Conservation (phyloP, 345 rosid genomes). For the Acer negundo region DNA sequence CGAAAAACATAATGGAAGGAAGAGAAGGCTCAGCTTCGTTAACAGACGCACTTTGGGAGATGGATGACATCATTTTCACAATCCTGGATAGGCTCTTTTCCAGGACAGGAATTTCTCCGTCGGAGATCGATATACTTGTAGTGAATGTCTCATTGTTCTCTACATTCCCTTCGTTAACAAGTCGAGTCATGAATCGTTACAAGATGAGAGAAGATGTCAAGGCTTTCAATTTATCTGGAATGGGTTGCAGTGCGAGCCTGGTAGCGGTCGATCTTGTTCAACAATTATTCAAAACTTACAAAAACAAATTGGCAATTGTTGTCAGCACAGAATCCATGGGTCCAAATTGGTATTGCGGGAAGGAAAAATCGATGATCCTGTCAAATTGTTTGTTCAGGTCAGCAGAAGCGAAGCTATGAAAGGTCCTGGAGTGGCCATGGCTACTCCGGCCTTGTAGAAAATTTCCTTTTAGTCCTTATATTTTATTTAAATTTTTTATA, state of each 20-base stretch:
- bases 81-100: conserved; percentile 61
- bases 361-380: conserved; percentile 75
- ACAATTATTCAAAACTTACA: conserved; percentile 44
- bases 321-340: conserved; percentile 76
- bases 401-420: neutral
- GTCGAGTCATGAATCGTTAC: conserved; percentile 62
- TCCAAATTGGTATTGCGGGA: conserved; percentile 73
- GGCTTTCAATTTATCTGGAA: conserved; percentile 66
- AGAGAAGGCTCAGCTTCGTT: conserved; percentile 49
- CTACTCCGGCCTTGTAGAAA: too few relatives aligned
- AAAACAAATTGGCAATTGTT: conserved; percentile 56
- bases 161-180: conserved; percentile 63
- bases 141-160: conserved; percentile 69
- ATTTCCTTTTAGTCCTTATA: too few relatives aligned
- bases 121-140: conserved; percentile 59
- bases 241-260: conserved; percentile 67
- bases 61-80: conserved; percentile 56
- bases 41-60: conserved; percentile 45
- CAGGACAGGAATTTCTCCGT: conserved; percentile 49
- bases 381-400: conserved; percentile 72
- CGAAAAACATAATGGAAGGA: conserved; percentile 51
- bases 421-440: too few relatives aligned
- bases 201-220: conserved; percentile 69
- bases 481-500: too few relatives aligned
- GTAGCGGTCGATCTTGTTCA: conserved; percentile 54